Evolutionary conservation across 306 rosid species (phyloP).

Genomic region (Vigna radiata): DNA sequence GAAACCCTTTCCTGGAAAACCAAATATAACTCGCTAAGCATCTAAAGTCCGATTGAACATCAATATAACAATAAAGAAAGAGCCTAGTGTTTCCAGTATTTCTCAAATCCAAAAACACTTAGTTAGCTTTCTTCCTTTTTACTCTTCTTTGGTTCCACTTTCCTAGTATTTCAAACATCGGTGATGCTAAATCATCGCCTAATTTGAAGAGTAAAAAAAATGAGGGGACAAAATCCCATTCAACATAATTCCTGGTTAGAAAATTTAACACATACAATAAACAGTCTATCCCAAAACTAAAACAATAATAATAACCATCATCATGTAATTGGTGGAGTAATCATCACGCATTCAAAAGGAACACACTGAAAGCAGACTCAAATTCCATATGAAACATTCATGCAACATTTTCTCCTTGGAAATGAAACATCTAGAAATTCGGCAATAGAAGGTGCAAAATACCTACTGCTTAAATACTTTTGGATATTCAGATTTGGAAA

Average conservation of each 20-base stretch:
- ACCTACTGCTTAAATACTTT: slow-evolving; percentile 22
- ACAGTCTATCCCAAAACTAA: slow-evolving; percentile 29
- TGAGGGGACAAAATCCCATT: slow-evolving; percentile 1
- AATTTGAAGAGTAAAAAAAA: slow-evolving; percentile 25
- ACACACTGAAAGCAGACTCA: not conserved
- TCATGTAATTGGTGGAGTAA: slow-evolving; percentile 33
- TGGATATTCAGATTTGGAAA: slow-evolving; percentile 24
- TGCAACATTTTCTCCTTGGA: not conserved
- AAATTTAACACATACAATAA: slow-evolving; percentile 22
- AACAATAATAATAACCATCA: slow-evolving; percentile 13
- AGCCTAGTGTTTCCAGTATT: slow-evolving; percentile 23
- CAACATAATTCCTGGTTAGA: slow-evolving; percentile 24
- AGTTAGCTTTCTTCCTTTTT: slow-evolving; percentile 21
- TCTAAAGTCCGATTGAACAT: slow-evolving; percentile 28
- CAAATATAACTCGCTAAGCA: slow-evolving; percentile 36
- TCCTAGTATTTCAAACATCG: slow-evolving; percentile 30
- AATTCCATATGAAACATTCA: slow-evolving; percentile 29
- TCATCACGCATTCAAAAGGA: not conserved
- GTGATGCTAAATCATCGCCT: slow-evolving; percentile 23
- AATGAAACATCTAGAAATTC: slow-evolving; percentile 12
- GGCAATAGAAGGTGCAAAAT: slow-evolving; percentile 20
- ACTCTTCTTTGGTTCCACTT: slow-evolving; percentile 1
- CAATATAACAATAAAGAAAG: slow-evolving; percentile 24
- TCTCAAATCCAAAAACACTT: not conserved
- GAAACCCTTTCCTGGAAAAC: slow-evolving; percentile 76